Evolutionary conservation across 805 yeast species (phyloP).

Genomic region (Lachancea sp.): DNA sequence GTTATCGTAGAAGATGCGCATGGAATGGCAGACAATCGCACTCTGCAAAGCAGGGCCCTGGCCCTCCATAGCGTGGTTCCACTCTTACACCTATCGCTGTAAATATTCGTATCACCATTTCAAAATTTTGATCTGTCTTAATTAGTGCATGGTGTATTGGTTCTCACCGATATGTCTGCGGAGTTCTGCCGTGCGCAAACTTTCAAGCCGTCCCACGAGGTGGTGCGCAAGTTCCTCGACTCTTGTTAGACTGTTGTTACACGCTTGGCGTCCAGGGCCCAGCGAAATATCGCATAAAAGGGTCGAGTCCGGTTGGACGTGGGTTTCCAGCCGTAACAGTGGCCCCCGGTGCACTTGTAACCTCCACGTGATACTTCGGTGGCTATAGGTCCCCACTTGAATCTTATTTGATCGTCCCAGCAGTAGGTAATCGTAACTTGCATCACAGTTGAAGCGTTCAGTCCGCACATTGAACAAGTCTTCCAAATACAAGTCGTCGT

Average conservation of each 20-base stretch:
- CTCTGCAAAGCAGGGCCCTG: too few relatives aligned
- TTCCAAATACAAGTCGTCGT: slow-evolving; percentile 23
- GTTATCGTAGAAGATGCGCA: too few relatives aligned
- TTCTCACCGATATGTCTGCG: slow-evolving; percentile 30
- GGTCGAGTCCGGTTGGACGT: not conserved
- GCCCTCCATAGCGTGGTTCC: too few relatives aligned
- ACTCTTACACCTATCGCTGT: too few relatives aligned
- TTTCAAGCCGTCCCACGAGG: slow-evolving; percentile 6
- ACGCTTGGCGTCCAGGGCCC: not conserved
- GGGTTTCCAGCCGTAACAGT: not conserved
- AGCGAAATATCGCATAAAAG: slow-evolving; percentile 1
- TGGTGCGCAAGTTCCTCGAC: slow-evolving; percentile 3
- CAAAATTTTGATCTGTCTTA: not conserved
- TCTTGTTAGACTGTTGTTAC: slow-evolving; percentile 1
- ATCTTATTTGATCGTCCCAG: slow-evolving; percentile 5
- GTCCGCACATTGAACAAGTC: slow-evolving; percentile 21
- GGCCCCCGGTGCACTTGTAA: slow-evolving; percentile 3
- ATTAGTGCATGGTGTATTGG: slow-evolving; percentile 13
- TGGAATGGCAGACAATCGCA: too few relatives aligned
- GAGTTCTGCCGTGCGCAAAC: slow-evolving; percentile 22
- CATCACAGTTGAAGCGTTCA: slow-evolving; percentile 9
- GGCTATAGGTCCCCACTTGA: not conserved
- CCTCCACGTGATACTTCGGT: not conserved
- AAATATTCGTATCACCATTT: too few relatives aligned
- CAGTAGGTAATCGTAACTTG: slow-evolving; percentile 1